A percentile compares a stretch with the other conserved stretches of the same genome.
phyloP scores from a whole-genome alignment of 768 basidiomycete species.

The Termitomyces sp. region DNA sequence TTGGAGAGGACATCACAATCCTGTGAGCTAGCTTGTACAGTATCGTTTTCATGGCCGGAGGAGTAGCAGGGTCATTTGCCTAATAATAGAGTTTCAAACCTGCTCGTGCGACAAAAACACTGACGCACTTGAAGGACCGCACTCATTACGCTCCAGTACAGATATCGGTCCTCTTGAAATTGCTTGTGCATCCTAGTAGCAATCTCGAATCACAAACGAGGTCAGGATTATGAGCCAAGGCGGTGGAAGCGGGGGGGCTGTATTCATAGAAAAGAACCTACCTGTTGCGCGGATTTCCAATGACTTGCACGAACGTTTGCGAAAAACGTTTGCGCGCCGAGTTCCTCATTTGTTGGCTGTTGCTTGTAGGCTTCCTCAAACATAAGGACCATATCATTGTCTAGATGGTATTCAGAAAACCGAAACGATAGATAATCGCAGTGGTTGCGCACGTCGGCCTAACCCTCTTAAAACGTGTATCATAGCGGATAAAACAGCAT shows the following conservation, averaged over 20 bases:
- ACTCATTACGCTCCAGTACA: conserved; percentile 81
- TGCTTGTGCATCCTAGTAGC: conserved; percentile 79
- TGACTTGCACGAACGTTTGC: conserved; percentile 74
- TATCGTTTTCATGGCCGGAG: conserved; percentile 54
- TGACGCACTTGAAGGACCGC: conserved; percentile 66
- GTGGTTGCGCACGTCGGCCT: conserved; percentile 48
- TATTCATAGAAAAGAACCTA: conserved; percentile 19
- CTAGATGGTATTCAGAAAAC: conserved; percentile 23
- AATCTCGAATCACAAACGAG: conserved; percentile 37
- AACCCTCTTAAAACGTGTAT: conserved; percentile 78
- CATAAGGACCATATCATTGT: conserved; percentile 77
- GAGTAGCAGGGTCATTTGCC: conserved; percentile 67
- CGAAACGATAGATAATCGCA: background rate
- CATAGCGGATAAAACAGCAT: conserved; percentile 71
- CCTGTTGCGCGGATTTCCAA: conserved; percentile 87
- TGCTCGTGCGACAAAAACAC: background rate
- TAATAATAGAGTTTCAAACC: conserved; percentile 20
- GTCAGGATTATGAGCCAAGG: conserved; percentile 1
- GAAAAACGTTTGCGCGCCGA: conserved; percentile 80
- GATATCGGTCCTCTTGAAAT: conserved; percentile 74
- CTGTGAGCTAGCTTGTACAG: conserved; percentile 76
- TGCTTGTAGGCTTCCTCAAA: conserved; percentile 84
- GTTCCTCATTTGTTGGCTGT: conserved; percentile 75
- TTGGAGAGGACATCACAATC: conserved; percentile 56
- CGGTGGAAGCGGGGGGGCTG: background rate